Evolutionary conservation across 176 grass and related monocot species (phyloP).

Genomic region (Thalia dealbata): DNA sequence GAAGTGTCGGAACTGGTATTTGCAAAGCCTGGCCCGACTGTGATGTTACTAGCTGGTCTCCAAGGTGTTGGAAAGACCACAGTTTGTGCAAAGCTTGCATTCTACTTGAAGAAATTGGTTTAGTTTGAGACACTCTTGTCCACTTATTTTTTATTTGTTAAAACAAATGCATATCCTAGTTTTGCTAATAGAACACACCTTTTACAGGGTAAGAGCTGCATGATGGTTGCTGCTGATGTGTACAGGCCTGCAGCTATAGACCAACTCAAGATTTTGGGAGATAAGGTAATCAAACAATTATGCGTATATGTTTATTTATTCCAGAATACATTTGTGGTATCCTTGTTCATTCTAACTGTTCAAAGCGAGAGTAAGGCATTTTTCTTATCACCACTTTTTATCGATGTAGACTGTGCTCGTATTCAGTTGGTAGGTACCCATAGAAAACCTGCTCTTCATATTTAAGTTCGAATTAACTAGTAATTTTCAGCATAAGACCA

Average conservation of each 20-base stretch:
- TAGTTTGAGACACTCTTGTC: constrained; percentile 17
- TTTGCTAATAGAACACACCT: constrained; percentile 32
- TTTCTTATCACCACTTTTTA: neutral
- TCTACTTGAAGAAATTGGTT: constrained; percentile 91
- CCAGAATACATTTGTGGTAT: neutral
- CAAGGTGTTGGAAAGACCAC: constrained; percentile 99
- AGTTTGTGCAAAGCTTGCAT: constrained; percentile 81
- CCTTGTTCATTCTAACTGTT: neutral
- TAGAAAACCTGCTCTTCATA: neutral
- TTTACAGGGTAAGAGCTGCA: constrained; percentile 92
- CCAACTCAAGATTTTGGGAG: constrained; percentile 72
- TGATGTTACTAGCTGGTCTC: constrained; percentile 73
- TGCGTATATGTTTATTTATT: neutral
- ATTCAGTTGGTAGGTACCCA: neutral
- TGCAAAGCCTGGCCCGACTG: constrained; percentile 58
- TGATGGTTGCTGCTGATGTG: constrained; percentile 90
- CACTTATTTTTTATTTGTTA: constrained; percentile 6
- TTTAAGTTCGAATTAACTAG: neutral
- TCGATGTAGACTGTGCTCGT: neutral
- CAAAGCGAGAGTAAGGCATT: neutral
- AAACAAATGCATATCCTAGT: constrained; percentile 13
- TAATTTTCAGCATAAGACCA: neutral
- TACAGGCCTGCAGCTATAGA: constrained; percentile 99
- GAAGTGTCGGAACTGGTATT: constrained; percentile 84
- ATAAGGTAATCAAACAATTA: constrained; percentile 43